phyloP scores from a whole-genome alignment of 768 basidiomycete species.

The Naganishia kalamii region DNA sequence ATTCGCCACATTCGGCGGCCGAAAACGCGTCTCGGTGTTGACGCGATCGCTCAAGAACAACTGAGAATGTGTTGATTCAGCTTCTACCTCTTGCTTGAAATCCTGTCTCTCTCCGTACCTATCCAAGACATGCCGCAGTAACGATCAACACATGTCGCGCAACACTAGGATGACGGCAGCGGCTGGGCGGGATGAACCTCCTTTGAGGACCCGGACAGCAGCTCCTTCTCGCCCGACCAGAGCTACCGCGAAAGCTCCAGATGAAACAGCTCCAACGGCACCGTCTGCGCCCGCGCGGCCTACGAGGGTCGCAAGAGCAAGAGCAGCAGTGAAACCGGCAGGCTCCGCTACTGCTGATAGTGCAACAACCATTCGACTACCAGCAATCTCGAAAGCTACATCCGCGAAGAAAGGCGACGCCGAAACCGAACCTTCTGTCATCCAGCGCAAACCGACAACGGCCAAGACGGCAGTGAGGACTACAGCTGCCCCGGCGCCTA shows the following conservation, averaged over 20 bases:
- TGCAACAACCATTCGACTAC: background rate
- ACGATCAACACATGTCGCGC: background rate
- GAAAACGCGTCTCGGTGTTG: no score
- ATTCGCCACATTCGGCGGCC: no score
- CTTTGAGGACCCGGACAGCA: background rate
- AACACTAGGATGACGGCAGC: background rate
- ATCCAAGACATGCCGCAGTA: background rate
- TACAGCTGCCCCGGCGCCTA: background rate
- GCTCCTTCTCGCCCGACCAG: conserved; percentile 2
- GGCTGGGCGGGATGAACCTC: background rate
- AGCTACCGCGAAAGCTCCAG: background rate
- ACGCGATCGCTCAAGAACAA: no score
- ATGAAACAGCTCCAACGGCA: background rate
- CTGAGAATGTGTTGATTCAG: background rate
- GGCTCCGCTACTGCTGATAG: background rate
- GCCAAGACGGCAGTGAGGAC: background rate
- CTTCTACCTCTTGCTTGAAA: background rate
- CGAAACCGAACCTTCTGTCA: background rate
- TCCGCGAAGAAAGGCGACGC: background rate
- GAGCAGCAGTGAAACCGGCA: background rate
- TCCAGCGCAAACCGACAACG: no score
- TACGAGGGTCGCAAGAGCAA: background rate
- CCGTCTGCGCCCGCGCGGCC: background rate
- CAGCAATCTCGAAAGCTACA: background rate
- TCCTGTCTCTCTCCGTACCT: background rate